Conservation (phyloP, 2,329 filamentous ascomycete species). For the Lecanosticta acicola region DNA sequence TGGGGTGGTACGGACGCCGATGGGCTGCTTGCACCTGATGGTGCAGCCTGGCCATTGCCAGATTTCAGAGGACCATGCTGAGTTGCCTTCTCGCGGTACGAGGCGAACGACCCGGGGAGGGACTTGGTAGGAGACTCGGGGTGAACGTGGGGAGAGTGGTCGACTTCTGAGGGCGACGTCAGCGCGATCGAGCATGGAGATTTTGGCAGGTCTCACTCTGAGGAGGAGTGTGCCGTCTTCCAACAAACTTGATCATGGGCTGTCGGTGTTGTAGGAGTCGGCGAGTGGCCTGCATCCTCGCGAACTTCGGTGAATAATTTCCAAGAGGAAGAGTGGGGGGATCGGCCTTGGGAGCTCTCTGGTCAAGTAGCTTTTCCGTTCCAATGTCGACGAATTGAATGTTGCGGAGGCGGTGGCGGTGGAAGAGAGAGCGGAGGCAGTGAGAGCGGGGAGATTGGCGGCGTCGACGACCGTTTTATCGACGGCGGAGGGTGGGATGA, state of each 20-base stretch:
- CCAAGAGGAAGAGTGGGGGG: neutral
- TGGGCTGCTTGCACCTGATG: slow-evolving; percentile 8
- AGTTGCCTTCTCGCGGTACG: slow-evolving; percentile 71
- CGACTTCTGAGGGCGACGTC: slow-evolving; percentile 51
- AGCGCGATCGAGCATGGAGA: slow-evolving; percentile 13
- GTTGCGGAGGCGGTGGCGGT: neutral
- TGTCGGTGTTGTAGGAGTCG: slow-evolving; percentile 43
- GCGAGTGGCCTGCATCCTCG: slow-evolving; percentile 43
- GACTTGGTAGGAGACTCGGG: slow-evolving; percentile 62
- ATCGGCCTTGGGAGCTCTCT: neutral
- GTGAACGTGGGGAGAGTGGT: slow-evolving; percentile 69
- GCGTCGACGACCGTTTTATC: neutral
- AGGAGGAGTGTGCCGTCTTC: slow-evolving; percentile 36
- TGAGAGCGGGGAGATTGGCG: neutral
- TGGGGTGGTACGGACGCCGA: slow-evolving; percentile 14
- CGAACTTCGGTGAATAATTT: neutral
- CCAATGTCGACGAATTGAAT: neutral
- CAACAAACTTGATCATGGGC: slow-evolving; percentile 49
- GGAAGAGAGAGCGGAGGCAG: neutral
- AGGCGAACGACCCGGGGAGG: slow-evolving; percentile 66
- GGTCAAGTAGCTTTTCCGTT: neutral
- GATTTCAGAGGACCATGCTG: slow-evolving; percentile 65
- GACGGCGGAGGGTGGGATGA: neutral
- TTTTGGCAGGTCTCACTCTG: neutral
- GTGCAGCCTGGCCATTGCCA: slow-evolving; percentile 15